Percentiles rank a stretch among this genome's conserved stretches.
Conservation (phyloP, 2,329 filamentous ascomycete genomes). For the Cadophora sp. region DNA sequence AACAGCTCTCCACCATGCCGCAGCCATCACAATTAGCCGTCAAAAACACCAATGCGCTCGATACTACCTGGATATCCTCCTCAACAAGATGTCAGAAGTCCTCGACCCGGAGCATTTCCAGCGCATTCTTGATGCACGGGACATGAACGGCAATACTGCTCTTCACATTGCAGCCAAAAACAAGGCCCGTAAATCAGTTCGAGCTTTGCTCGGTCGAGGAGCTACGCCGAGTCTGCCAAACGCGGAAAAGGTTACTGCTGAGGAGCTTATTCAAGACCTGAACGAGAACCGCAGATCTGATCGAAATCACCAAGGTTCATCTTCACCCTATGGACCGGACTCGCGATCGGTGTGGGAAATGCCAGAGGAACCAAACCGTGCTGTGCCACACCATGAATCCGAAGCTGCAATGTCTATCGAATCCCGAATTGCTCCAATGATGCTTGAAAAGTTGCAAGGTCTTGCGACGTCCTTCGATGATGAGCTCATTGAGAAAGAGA, state of each 20-base stretch:
- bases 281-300: conserved; percentile 64
- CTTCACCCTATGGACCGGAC: conserved; percentile 71
- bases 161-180: conserved; percentile 77
- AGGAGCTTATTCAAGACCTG: conserved; percentile 79
- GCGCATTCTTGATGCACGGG: conserved; percentile 79
- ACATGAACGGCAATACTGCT: conserved; percentile 89
- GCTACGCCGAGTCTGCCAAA: conserved; percentile 86
- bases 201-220: conserved; percentile 78
- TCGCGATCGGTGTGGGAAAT: conserved; percentile 48
- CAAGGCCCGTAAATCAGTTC: conserved; percentile 88
- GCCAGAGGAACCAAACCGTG: conserved; percentile 35
- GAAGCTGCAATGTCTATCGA: conserved; percentile 74
- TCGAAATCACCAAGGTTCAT: conserved; percentile 71
- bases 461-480: conserved; percentile 75
- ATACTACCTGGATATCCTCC: conserved; percentile 91
- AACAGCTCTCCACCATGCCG: conserved; percentile 94
- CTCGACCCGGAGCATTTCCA: conserved; percentile 80
- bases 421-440: conserved; percentile 70
- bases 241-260: conserved; percentile 79
- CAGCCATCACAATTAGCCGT: conserved; percentile 81
- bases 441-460: conserved; percentile 75
- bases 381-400: conserved; percentile 53
- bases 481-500: conserved; percentile 76
- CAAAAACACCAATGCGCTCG: conserved; percentile 88
- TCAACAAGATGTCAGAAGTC: conserved; percentile 84